These are phyloP conservation scores for Pseudonitzschia delicatissima DNA, from an alignment of 108 stramenopile genomes.

Conservation along the genomic window DNA sequence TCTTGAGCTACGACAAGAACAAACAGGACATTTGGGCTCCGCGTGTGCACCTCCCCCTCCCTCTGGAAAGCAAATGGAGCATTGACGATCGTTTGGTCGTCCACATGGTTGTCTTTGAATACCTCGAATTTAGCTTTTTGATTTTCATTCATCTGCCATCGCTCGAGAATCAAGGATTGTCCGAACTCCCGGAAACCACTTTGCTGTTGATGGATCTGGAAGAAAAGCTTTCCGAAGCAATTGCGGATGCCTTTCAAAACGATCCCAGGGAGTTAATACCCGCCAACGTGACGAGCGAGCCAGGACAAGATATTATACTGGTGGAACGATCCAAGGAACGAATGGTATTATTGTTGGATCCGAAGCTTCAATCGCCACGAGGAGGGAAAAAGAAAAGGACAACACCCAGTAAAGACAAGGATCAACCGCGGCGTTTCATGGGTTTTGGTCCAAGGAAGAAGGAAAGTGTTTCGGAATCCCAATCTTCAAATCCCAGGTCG, in stretches of 20 bases:
- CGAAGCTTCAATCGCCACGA: slow-evolving; percentile 23
- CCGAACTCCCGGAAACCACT: slow-evolving; percentile 1
- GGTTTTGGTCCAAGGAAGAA: slow-evolving; percentile 12
- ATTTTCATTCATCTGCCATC: slow-evolving; percentile 28
- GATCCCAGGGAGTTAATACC: not conserved
- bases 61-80: not conserved
- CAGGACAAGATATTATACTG: slow-evolving; percentile 56
- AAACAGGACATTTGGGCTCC: slow-evolving; percentile 52
- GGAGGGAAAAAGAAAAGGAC: slow-evolving; percentile 12
- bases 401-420: not conserved
- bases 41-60: slow-evolving; percentile 35
- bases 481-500: slow-evolving; percentile 9
- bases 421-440: slow-evolving; percentile 4
- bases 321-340: slow-evolving; percentile 48
- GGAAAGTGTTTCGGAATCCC: not conserved
- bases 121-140: slow-evolving; percentile 39
- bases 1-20: slow-evolving; percentile 2
- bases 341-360: slow-evolving; percentile 51
- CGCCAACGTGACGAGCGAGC: not conserved
- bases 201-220: slow-evolving; percentile 8
- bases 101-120: slow-evolving; percentile 38
- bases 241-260: slow-evolving; percentile 3
- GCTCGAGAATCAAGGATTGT: not conserved
- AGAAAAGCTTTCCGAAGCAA: slow-evolving; percentile 12
- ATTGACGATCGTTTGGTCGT: slow-evolving; percentile 9